Evolutionary conservation across 306 rosid genomes (phyloP).

Genomic region (Acacia confusa): DNA sequence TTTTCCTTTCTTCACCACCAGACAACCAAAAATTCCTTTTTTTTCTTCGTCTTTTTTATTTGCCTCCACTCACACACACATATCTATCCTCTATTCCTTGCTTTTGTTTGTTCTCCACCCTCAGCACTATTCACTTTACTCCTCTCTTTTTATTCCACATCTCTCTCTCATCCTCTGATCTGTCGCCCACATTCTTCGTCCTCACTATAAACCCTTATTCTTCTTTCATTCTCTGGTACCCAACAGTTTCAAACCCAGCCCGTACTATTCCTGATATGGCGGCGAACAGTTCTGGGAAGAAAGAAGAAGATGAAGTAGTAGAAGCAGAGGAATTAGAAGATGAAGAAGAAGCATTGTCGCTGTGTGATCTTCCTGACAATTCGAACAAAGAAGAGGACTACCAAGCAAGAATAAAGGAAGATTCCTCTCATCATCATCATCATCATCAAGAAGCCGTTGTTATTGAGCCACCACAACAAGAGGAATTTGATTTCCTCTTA

Average conservation of each 20-base stretch:
- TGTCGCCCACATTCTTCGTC: conserved; percentile 29
- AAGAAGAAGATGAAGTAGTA: neutral
- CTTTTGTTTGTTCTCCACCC: conserved; percentile 22
- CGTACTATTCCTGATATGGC: conserved; percentile 44
- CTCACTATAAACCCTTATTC: conserved; percentile 23
- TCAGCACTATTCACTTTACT: conserved; percentile 26
- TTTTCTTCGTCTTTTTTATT: neutral
- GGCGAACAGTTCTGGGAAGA: neutral
- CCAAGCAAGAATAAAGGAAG: neutral
- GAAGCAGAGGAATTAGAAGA: conserved; percentile 1
- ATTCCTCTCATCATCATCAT: neutral
- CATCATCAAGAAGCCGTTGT: too few species aligned
- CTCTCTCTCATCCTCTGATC: conserved; percentile 27
- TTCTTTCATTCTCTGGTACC: conserved; percentile 2
- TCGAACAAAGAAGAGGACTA: conserved; percentile 26
- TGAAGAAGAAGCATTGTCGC: conserved; percentile 60
- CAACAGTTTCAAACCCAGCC: conserved; percentile 19
- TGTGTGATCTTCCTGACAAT: conserved; percentile 68
- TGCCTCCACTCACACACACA: neutral
- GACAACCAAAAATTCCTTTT: conserved; percentile 34
- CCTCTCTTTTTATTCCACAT: conserved; percentile 44
- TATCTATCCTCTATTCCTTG: conserved; percentile 8
- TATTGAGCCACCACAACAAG: conserved; percentile 3
- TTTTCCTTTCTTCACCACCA: conserved; percentile 43
- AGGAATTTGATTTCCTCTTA: conserved; percentile 65